These are phyloP conservation scores for Basidiobolus meristosporus DNA, from an alignment of 371 early-diverging fungal species.

Conservation along the genomic window DNA sequence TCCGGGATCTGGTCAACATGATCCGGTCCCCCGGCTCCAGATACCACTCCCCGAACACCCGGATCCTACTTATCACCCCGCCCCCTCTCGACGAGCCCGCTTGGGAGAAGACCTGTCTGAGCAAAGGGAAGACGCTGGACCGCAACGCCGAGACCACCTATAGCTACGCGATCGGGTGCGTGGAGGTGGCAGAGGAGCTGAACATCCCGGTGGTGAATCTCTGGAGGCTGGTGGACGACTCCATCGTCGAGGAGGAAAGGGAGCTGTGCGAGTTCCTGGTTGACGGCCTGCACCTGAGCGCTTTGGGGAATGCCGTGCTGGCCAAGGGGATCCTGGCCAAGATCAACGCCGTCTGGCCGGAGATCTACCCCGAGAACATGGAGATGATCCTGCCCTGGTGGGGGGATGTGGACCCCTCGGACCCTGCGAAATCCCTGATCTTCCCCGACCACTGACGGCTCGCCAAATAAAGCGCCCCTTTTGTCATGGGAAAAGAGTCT, in stretches of 20 bases:
- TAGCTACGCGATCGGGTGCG: constrained; percentile 32
- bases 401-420: too few relatives aligned
- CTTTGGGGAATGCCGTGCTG: constrained; percentile 29
- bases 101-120: constrained; percentile 21
- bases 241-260: constrained; percentile 1
- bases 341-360: constrained; percentile 13
- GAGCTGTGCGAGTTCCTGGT: constrained; percentile 15
- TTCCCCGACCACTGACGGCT: too few relatives aligned
- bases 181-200: constrained; percentile 19
- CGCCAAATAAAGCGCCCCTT: too few relatives aligned
- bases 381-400: constrained; percentile 7
- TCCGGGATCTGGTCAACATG: constrained; percentile 29
- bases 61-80: constrained; percentile 52
- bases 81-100: constrained; percentile 40
- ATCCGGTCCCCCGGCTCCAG: constrained; percentile 24
- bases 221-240: too few relatives aligned
- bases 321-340: constrained; percentile 12
- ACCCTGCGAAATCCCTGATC: too few relatives aligned
- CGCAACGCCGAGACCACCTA: constrained; percentile 20
- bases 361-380: constrained; percentile 15
- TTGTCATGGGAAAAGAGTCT: too few relatives aligned
- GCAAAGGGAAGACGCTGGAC: constrained; percentile 15
- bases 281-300: constrained; percentile 49
- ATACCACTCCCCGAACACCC: constrained; percentile 26
- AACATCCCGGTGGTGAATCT: constrained; percentile 25